Evolutionary conservation across 805 yeast genomes (phyloP), one percentile per base, ranked within the genome.

Genomic region (Sugiyamaella boreocaroliniensis): DNA sequence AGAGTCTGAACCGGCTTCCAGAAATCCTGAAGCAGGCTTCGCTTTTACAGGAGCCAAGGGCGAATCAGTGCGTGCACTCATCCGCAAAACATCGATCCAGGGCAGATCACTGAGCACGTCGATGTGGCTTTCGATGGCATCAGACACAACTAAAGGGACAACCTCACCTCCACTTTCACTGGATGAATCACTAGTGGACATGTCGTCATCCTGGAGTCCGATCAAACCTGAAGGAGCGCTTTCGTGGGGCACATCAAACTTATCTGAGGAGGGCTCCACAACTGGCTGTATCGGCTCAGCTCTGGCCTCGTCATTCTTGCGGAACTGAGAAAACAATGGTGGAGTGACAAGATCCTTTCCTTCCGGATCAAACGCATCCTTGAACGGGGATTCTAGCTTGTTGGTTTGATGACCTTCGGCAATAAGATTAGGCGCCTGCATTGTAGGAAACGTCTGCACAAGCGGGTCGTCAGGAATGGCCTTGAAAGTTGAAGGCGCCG

Each of bases 71-170:
- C 51, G 26, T 6, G 47, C 74, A 4, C 83, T 75, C 14, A 85
- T 60, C 47, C 75, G 76, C 48, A 85, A 64, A 61, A 85, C 92
- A 10, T 76, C 71, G 20, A 79, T 71, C 92, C 93, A 86, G 57
- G 44, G 15, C 29, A 29, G 7, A 7, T 11, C 15, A 26, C 37
- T 32, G 37, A 32, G 8, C 37, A 18, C 8, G 4, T 45, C 37
- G 7, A 26, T n/a, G 2, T 6, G 26, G 26, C 4, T 8, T n/a
- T 45, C 48, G 4, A 19, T 7, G 8, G 22, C 8, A 15, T 29
- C 42, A 10, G 26, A 10, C 12, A 45, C 16, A 45, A 19, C 15
- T 8, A 18, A 15, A 4, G 12, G 26, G 15, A 15, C 12, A 18
- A n/a, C 44, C 12, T 18, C 26, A n/a, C 15, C 16, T 11, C 14